These are phyloP conservation scores for Dothidotthia symphoricarpi DNA, from an alignment of 2,329 filamentous ascomycete genomes.

Conservation along the genomic window DNA sequence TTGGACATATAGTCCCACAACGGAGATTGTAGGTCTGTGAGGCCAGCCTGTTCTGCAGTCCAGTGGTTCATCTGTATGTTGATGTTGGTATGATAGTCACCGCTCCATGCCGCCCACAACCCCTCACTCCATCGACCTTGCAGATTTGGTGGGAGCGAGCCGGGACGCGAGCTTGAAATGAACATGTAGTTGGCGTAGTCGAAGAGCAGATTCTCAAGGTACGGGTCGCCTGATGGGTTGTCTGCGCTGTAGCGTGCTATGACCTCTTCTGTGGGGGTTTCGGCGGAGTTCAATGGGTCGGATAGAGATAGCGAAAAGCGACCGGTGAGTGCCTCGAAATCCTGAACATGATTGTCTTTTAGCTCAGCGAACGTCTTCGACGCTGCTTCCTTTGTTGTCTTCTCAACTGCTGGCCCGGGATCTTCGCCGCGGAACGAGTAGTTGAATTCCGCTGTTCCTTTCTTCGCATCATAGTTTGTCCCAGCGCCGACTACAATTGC, in stretches of 20 bases:
- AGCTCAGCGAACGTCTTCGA: conserved; percentile 36
- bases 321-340: conserved; percentile 44
- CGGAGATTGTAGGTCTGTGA: conserved; percentile 47
- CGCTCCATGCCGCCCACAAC: conserved; percentile 50
- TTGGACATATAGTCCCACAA: conserved; percentile 56
- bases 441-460: conserved; percentile 45
- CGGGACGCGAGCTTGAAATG: conserved; percentile 54
- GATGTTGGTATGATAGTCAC: conserved; percentile 60
- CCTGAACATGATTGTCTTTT: conserved; percentile 39
- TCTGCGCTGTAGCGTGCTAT: conserved; percentile 30
- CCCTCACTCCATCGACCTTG: conserved; percentile 57
- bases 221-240: conserved; percentile 47
- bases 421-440: conserved; percentile 54
- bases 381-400: conserved; percentile 34
- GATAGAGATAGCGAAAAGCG: conserved; percentile 49
- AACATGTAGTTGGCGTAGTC: conserved; percentile 56
- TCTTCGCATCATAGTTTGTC: conserved; percentile 53
- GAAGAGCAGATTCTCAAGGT: conserved; percentile 54
- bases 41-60: conserved; percentile 54
- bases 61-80: conserved; percentile 64
- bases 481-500: conserved; percentile 47
- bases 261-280: conserved; percentile 41
- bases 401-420: conserved; percentile 43
- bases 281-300: conserved; percentile 45
- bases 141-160: conserved; percentile 55